Conservation (phyloP, 2,329 filamentous ascomycete species). For the Beauveria varroae region DNA sequence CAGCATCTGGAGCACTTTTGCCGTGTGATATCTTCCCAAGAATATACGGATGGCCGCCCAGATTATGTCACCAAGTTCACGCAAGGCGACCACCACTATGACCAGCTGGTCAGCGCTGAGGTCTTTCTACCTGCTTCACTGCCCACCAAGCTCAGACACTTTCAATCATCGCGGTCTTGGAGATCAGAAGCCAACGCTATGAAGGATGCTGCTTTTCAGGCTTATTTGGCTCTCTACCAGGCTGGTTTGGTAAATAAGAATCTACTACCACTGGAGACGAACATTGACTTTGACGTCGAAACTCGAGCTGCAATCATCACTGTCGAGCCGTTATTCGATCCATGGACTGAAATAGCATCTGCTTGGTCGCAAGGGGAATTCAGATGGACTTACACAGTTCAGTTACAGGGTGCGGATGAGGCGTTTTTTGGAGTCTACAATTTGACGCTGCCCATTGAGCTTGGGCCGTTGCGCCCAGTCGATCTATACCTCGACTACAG, state of each 20-base stretch:
- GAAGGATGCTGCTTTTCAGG: slow-evolving; percentile 77
- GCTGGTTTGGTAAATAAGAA: slow-evolving; percentile 71
- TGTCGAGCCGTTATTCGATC: slow-evolving; percentile 33
- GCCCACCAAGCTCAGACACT: slow-evolving; percentile 32
- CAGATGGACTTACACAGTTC: neutral
- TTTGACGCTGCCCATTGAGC: slow-evolving; percentile 34
- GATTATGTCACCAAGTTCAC: slow-evolving; percentile 54
- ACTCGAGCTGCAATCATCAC: slow-evolving; percentile 26
- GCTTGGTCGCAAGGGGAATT: slow-evolving; percentile 28
- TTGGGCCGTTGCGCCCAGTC: slow-evolving; percentile 32
- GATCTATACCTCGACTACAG: slow-evolving; percentile 32
- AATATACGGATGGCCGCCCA: slow-evolving; percentile 58
- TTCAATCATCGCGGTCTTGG: slow-evolving; percentile 42
- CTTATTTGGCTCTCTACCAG: slow-evolving; percentile 62
- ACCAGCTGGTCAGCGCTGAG: slow-evolving; percentile 40
- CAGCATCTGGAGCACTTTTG: slow-evolving; percentile 82
- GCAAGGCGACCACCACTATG: slow-evolving; percentile 18
- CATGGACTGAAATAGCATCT: slow-evolving; percentile 38
- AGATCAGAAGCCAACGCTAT: slow-evolving; percentile 61
- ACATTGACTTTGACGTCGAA: slow-evolving; percentile 33
- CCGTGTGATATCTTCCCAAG: slow-evolving; percentile 44
- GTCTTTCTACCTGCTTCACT: slow-evolving; percentile 67
- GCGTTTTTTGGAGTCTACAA: slow-evolving; percentile 29
- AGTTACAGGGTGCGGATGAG: slow-evolving; percentile 13
- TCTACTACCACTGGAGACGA: slow-evolving; percentile 55